A percentile compares a stretch with the other conserved stretches of the same genome.
These are phyloP conservation scores for Mollisiaceae sp. DNA, from an alignment of 2,329 filamentous ascomycete species.

Conservation along the genomic window DNA sequence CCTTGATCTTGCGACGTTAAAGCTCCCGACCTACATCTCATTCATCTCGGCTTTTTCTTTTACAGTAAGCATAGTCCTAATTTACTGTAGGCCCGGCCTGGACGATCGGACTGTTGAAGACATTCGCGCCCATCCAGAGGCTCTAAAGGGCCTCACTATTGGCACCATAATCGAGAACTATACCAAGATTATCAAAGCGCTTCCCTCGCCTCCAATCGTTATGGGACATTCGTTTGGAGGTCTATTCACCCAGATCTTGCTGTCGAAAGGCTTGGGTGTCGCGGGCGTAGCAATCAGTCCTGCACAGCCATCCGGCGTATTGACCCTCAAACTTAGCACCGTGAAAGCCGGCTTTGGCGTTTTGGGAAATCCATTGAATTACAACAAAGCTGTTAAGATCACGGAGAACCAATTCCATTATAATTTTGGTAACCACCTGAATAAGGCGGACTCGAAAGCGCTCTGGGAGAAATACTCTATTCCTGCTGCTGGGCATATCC, in stretches of 20 bases:
- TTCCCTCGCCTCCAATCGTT: slow-evolving; percentile 32
- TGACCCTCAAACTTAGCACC: slow-evolving; percentile 28
- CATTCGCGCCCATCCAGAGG: slow-evolving; percentile 29
- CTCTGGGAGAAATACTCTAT: slow-evolving; percentile 33
- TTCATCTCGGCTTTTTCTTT: too few relatives aligned
- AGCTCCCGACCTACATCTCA: too few relatives aligned
- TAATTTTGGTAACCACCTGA: slow-evolving; percentile 34
- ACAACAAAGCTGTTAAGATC: slow-evolving; percentile 27
- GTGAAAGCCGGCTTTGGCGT: slow-evolving; percentile 29
- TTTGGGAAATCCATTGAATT: slow-evolving; percentile 31
- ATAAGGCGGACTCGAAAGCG: slow-evolving; percentile 23
- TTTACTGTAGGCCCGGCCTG: slow-evolving; percentile 27
- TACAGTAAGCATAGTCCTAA: too few relatives aligned
- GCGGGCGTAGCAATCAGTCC: slow-evolving; percentile 32
- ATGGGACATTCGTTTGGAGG: slow-evolving; percentile 38
- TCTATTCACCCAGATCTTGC: slow-evolving; percentile 33
- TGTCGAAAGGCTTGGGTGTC: slow-evolving; percentile 28
- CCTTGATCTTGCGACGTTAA: too few relatives aligned
- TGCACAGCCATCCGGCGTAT: slow-evolving; percentile 32
- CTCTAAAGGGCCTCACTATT: slow-evolving; percentile 30
- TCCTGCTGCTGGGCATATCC: slow-evolving; percentile 31
- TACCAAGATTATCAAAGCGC: slow-evolving; percentile 28
- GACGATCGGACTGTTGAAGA: slow-evolving; percentile 33
- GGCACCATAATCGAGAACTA: slow-evolving; percentile 33
- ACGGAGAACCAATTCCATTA: slow-evolving; percentile 33